phyloP scores from a whole-genome alignment of 2,329 filamentous ascomycete species.

The Coleophoma crateriformis region DNA sequence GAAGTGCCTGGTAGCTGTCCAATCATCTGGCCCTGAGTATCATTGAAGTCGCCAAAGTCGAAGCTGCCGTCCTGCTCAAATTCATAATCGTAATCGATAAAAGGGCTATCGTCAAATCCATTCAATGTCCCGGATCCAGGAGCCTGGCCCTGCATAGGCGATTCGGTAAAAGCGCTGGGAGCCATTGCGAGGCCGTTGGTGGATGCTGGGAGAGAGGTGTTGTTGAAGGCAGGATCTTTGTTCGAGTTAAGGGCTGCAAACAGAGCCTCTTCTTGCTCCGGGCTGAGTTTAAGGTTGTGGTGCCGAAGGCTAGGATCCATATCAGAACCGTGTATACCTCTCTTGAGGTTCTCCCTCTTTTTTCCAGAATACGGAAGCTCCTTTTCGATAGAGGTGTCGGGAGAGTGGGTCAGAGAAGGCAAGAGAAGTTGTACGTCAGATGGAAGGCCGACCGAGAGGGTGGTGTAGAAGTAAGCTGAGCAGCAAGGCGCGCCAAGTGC shows the following conservation, averaged over 20 bases:
- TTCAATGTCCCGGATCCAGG: slow-evolving; percentile 38
- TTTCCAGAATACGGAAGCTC: neutral
- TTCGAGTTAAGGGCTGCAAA: slow-evolving; percentile 74
- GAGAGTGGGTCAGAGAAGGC: neutral
- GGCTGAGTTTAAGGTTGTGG: neutral
- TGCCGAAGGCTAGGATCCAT: neutral
- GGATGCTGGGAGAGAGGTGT: slow-evolving; percentile 22
- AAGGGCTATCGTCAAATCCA: slow-evolving; percentile 70
- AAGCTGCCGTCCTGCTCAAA: slow-evolving; percentile 70
- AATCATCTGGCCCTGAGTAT: slow-evolving; percentile 62
- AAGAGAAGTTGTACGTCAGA: neutral
- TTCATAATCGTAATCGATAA: slow-evolving; percentile 75
- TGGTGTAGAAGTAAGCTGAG: too few relatives aligned
- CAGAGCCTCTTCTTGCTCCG: slow-evolving; percentile 66
- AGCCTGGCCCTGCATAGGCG: slow-evolving; percentile 32
- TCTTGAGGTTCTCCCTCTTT: too few relatives aligned
- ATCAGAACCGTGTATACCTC: neutral
- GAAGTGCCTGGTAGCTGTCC: slow-evolving; percentile 60
- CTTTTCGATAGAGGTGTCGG: neutral
- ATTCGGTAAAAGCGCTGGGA: slow-evolving; percentile 43
- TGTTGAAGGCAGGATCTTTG: slow-evolving; percentile 17
- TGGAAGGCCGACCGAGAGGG: neutral
- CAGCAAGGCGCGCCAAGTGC: too few relatives aligned
- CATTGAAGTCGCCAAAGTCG: slow-evolving; percentile 48
- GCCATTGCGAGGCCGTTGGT: slow-evolving; percentile 37